Evolutionary conservation across 78 protist species (phyloP), one percentile per base, ranked within the genome.

Genomic region (Paratrimastix pyriformis): DNA sequence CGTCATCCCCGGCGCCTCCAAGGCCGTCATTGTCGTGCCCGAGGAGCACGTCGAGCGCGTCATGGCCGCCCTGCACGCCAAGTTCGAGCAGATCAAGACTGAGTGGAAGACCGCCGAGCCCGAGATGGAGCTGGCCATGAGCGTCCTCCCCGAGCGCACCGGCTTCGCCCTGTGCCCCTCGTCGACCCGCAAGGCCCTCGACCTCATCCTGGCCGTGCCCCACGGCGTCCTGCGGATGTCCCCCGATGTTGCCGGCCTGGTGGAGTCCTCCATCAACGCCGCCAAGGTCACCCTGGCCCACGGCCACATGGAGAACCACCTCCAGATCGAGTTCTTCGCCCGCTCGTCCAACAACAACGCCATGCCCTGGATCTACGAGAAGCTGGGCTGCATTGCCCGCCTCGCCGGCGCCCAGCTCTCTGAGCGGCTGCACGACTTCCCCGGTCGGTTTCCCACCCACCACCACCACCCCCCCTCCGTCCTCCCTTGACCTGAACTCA

Each of bases 211-310:
- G 45, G 21, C 68, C 29, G 26, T 33, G 15, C 68, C 68, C 15
- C 68, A 62, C 68, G 68, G 68, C 13, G 68, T 62, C 15, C 37
- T 62, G 39, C 57, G 57, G 57, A 52, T 52, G 68, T 62, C 68
- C n/a, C 68, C 68, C 11, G 18, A n/a, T 15, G 68, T 26, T 21
- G 40, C 68, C 11, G 11, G 38, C 26, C 68, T 62, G 13, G 68
- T 62, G 26, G 68, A 62, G 68, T 26, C 68, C 40, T 62, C 68
- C 11, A 15, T 62, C 68, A 62, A 62, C 68, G 13, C 21, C 68
- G 13, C 21, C 33, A 11, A n/a, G 38, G 11, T 62, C 44, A 18
- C 44, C 21, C 38, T 62, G 24, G 37, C 21, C 39, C 11, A 62
- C 42, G 37, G 68, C 37, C 68, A 50, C 32, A 50, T 50, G 55